Evolutionary conservation across 2,329 filamentous ascomycete species (phyloP), one percentile per base, ranked within the genome.

Genomic region (Knufia petricola): DNA sequence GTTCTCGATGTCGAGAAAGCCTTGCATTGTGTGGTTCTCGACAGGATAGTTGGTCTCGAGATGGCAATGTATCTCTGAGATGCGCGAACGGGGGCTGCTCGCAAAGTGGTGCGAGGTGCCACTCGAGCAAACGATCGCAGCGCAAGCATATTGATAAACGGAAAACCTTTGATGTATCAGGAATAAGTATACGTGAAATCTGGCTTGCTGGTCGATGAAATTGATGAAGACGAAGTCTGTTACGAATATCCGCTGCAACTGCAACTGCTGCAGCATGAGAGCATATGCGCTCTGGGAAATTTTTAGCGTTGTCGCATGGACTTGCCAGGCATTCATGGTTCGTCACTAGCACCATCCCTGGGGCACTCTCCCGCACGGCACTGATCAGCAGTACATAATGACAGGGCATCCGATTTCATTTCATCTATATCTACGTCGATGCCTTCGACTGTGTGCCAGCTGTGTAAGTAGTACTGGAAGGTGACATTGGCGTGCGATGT

Each of bases 61-160:
- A 42, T 41, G 38, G 46, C 26, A 32, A 42, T 41, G 20, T 41
- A 31, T 42, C 38, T 48, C 13, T 31, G 30, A 31, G 46, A 21
- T n/a, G 38, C 24, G 12, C 74, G 73, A 59, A 75, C 68, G 53
- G 76, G 67, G 46, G 74, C 66, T 50, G 76, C 70, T 55, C 82
- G 78, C 58, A 76, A 70, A 47, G 83, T 59, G 50, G 74, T 72
- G 63, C 82, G 79, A 59, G 84, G 82, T 63, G 81, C 77, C 43
- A 80, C 76, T 64, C 84, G 82, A 62, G 77, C 74, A 55, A 84
- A 64, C 52, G 74, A 70, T 65, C 84, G 76, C 57, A 86, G 70
- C 57, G 83, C 82, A 63, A 87, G 71, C 85, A 88, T 88, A 56
- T 61, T 77, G 46, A 21, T 7, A 7, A 36, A n/a, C 9, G 15